Evolutionary conservation across 306 rosid species (phyloP), one percentile per base, ranked within the genome.

Genomic region (Ammopiptanthus mongolicus): DNA sequence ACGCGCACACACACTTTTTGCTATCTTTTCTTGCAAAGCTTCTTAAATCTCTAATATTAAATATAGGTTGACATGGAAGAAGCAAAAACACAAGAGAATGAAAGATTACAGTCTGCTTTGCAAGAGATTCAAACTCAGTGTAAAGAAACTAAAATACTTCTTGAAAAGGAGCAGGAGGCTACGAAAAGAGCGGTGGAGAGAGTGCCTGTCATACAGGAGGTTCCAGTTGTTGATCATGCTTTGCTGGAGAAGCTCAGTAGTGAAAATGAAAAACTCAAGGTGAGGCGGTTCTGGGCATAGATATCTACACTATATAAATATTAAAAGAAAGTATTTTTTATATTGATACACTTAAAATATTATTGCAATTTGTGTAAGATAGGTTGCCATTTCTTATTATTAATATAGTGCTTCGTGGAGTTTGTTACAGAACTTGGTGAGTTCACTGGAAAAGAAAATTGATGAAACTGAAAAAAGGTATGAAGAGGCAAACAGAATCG

Each of bases 201-300:
- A 31, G 85, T 37, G 21, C 92, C 97, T 9, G 9, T 86, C 9
- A 79, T 92, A 82, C 88, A 90, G 46, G 92, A 90, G 86, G 86
- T 92, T 88, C 94, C 96, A 56, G 96, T 90, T 84, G 68, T 90
- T 78, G 97, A 92, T 81, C 82, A 85, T 77, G 87, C 83, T 69
- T 77, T 87, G 91, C 21, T 90, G 74, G 94, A 90, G 83, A 90
- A 88, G 88, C 93, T 90, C 62, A 77, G 80, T 17, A 75, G 78
- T 58, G 97, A 90, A 87, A 92, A 92, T 68, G 91, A 88, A 64
- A 88, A 92, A 70, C 97, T 92, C 60, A 90, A 88, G 96, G 97
- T 90, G 69, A 73, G 70, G 63, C 58, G 55, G 66, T 50, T 65
- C 48, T 71, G 80, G 74, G 34, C 71, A 22, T 68, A 33, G 64